Evolutionary conservation across 2,329 filamentous ascomycete genomes (phyloP).

Genomic region (Monosporascus sp.): DNA sequence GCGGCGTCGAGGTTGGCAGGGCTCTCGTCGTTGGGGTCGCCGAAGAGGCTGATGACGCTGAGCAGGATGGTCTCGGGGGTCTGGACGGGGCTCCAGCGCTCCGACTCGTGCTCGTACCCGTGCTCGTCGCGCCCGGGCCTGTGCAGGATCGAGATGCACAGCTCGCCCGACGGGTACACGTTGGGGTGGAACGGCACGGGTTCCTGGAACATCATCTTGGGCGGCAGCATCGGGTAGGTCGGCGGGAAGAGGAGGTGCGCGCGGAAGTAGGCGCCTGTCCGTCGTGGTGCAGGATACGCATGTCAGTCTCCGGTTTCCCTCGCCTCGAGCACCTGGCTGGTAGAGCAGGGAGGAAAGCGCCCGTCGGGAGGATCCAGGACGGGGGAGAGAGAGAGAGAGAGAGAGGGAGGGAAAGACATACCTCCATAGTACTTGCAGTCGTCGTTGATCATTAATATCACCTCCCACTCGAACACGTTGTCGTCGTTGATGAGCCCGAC

Average conservation of each 20-base stretch:
- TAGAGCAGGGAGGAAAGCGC: background rate
- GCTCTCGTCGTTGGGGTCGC: conserved; percentile 90
- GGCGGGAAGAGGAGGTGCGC: conserved; percentile 77
- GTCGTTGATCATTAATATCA: conserved; percentile 97
- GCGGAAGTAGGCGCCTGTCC: conserved; percentile 81
- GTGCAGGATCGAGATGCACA: conserved; percentile 97
- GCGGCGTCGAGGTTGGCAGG: conserved; percentile 95
- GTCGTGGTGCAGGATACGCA: background rate
- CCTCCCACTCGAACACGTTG: conserved; percentile 97
- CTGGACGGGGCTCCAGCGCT: conserved; percentile 94
- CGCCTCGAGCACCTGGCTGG: background rate
- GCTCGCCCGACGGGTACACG: conserved; percentile 78
- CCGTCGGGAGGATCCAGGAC: background rate
- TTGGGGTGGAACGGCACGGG: conserved; percentile 91
- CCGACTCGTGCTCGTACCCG: conserved; percentile 84
- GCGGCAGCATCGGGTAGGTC: conserved; percentile 82
- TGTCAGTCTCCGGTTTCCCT: background rate
- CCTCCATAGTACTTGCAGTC: conserved; percentile 92
- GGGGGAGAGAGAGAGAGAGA: no score
- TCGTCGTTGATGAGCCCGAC: conserved; percentile 78
- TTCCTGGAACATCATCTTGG: conserved; percentile 78
- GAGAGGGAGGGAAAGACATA: conserved; percentile 37
- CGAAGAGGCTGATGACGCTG: conserved; percentile 86
- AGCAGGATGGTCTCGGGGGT: conserved; percentile 91
- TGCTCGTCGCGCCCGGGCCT: conserved; percentile 90